Evolutionary conservation across 768 basidiomycete genomes (phyloP).

Genomic region (Amanita inopinata): DNA sequence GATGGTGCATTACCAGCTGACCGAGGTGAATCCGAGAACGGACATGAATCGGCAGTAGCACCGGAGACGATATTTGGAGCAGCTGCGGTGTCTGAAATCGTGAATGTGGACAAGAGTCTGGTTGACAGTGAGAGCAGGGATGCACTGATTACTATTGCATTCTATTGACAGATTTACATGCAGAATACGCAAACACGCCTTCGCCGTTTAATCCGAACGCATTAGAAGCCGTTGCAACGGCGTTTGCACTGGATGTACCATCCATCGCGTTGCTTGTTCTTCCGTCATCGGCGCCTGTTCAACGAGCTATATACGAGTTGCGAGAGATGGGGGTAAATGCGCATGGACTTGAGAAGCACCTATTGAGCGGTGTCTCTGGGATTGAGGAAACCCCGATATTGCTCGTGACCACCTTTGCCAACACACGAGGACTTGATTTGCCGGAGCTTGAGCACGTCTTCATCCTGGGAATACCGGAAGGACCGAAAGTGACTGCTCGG

Average conservation of each 20-base stretch:
- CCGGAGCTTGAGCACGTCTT: conserved; percentile 69
- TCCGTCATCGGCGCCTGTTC: conserved; percentile 50
- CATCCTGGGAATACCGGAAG: conserved; percentile 51
- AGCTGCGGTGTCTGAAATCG: conserved; percentile 8
- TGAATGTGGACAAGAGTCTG: conserved; percentile 14
- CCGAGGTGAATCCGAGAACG: conserved; percentile 12
- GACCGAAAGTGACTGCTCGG: conserved; percentile 26
- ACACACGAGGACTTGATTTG: conserved; percentile 65
- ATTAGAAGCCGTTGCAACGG: conserved; percentile 60
- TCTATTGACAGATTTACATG: conserved; percentile 9
- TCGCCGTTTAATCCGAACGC: conserved; percentile 46
- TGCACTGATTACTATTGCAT: conserved; percentile 4
- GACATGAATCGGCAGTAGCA: conserved; percentile 13
- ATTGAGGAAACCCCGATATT: conserved; percentile 45
- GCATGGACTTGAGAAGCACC: conserved; percentile 40
- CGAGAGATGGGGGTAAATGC: conserved; percentile 60
- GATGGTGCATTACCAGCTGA: conserved; percentile 31
- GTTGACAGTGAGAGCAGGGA: too few species aligned
- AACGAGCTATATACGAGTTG: conserved; percentile 55
- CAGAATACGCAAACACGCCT: conserved; percentile 35
- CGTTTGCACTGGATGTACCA: conserved; percentile 68
- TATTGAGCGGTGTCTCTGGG: conserved; percentile 25
- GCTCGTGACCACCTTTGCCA: conserved; percentile 60
- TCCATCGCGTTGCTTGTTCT: conserved; percentile 58
- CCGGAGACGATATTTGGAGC: conserved; percentile 14